Base-by-base conservation (phyloP, 352 stramenopile species). In the Globisporangium recalcitrans region DNA sequence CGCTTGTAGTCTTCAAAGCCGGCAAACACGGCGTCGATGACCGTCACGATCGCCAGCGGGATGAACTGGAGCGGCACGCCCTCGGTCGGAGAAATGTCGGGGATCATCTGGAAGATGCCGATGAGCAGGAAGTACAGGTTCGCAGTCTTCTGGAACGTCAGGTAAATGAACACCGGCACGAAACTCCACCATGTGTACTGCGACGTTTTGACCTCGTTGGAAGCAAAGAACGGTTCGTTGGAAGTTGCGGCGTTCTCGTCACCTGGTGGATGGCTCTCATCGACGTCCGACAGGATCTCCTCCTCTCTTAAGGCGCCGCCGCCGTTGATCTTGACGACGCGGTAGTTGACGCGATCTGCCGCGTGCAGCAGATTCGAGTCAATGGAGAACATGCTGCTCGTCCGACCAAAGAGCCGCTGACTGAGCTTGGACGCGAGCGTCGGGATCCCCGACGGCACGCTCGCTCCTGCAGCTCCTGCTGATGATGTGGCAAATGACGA, bases 111-210 rank as follows among this genome's bases (percentile, higher is more conserved):
- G 66, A 96, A 88, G 49, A 96, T 88, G n/a, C 83, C 84, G 60
- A 96, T 93, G 13, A 92, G 71, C 38, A 96, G 56, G 59, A 96
- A 96, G 64, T 96, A 96, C 60, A 96, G 51, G 62, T 96, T 95
- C 26, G 87, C 87, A 0, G 82, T 93, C 74, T 94, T 94, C 68
- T 90, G 80, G 71, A 96, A 96, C 36, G 82, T 92, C 36, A 91
- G 58, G 52, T 91, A 95, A 21, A 96, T 65, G 51, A 96, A 96
- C 44, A 96, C 82, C 0, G 87, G 87, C 24, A 91, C 73, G 63
- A 96, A 94, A 62, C 77, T 93, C 85, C 85, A 96, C 84, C 82
- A 93, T 62, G 86, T 93, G 67, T 94, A 96, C 72, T 96, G 76
- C 16, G 82, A 91, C 44, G 87, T 96, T 62, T 79, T 85, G 58